phyloP scores from a whole-genome alignment of 78 protist species.

The Dictyostelium capitatum region DNA sequence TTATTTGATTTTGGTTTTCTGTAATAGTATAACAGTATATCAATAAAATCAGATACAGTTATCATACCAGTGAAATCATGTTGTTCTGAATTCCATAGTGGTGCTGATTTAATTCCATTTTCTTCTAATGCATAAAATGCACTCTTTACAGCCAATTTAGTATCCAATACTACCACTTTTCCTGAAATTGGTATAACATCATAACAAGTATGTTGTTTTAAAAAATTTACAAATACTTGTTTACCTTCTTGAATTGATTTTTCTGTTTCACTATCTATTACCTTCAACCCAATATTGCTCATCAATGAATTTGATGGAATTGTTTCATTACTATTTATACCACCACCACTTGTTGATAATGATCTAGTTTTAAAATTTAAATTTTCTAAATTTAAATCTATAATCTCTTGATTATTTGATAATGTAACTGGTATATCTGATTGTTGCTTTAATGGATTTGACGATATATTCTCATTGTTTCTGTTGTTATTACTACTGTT shows the following conservation, averaged over 20 bases:
- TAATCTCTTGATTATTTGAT: neutral
- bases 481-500: neutral
- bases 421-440: neutral
- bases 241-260: constrained; percentile 37
- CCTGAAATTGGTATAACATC: constrained; percentile 82
- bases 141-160: constrained; percentile 47
- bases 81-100: constrained; percentile 73
- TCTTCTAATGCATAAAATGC: constrained; percentile 83
- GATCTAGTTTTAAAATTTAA: neutral
- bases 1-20: constrained; percentile 75
- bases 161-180: constrained; percentile 78
- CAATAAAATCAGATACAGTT: constrained; percentile 82
- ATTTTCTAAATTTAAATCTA: no score
- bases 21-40: constrained; percentile 75
- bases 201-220: constrained; percentile 71
- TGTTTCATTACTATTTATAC: neutral
- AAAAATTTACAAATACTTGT: constrained; percentile 55
- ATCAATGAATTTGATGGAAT: neutral
- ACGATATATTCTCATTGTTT: neutral
- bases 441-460: neutral
- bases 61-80: constrained; percentile 81
- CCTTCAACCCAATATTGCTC: neutral
- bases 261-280: neutral
- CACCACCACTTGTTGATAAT: neutral
- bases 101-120: constrained; percentile 81